Evolutionary conservation across 2,329 filamentous ascomycete genomes (phyloP).

Genomic region (Cercospora zeae-maydis): DNA sequence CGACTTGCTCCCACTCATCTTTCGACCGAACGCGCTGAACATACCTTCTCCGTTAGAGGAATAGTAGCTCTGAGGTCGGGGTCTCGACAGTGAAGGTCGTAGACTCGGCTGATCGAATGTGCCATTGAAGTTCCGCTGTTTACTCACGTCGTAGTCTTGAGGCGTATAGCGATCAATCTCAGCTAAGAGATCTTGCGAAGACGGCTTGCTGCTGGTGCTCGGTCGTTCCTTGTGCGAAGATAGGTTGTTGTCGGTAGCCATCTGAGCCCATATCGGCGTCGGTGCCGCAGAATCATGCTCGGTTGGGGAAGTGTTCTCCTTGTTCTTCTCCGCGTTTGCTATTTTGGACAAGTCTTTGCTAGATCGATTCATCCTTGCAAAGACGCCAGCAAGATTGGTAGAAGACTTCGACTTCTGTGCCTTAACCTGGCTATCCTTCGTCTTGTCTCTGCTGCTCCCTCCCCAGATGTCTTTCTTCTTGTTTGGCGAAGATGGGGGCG

Average conservation of each 20-base stretch:
- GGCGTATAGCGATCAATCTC: constrained; percentile 60
- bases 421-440: constrained; percentile 36
- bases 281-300: constrained; percentile 40
- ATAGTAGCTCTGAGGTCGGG: constrained; percentile 32
- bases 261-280: constrained; percentile 79
- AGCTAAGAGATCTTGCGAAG: constrained; percentile 47
- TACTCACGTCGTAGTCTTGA: constrained; percentile 56
- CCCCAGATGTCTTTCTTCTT: constrained; percentile 23
- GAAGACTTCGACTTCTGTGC: constrained; percentile 74
- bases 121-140: constrained; percentile 57
- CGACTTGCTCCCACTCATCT: constrained; percentile 27
- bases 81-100: constrained; percentile 42
- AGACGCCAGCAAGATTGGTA: constrained; percentile 72
- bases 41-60: constrained; percentile 22
- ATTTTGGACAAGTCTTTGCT: constrained; percentile 59
- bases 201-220: constrained; percentile 46
- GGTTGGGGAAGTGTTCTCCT: constrained; percentile 73
- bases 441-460: constrained; percentile 38
- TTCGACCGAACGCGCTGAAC: constrained; percentile 29
- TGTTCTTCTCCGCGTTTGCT: constrained; percentile 58
- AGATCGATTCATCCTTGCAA: constrained; percentile 68
- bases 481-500: constrained; percentile 32
- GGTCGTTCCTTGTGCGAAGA: constrained; percentile 31
- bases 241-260: constrained; percentile 44
- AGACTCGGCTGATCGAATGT: constrained; percentile 40